Evolutionary conservation across 1,284 basidiomycete genomes (phyloP).

Genomic region (Xerocomus nothofagi): DNA sequence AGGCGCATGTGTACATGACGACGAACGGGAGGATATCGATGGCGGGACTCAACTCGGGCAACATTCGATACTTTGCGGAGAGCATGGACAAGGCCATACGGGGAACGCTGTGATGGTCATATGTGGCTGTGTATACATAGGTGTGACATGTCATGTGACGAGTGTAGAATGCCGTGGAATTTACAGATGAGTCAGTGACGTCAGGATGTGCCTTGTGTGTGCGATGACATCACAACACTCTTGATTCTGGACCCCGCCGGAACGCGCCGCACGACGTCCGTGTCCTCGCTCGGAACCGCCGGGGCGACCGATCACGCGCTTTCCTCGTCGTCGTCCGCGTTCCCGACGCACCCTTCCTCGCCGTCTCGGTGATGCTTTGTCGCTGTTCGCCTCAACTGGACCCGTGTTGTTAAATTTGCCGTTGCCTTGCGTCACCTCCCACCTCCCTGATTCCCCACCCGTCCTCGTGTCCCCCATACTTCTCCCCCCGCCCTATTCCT

Average conservation of each 20-base stretch:
- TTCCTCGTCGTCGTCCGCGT: conserved; percentile 23
- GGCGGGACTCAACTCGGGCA: conserved; percentile 61
- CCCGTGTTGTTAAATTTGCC: conserved; percentile 18
- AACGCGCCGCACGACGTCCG: conserved; percentile 28
- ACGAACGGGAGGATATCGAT: conserved; percentile 76
- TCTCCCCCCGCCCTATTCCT: conserved; percentile 29
- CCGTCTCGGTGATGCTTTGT: conserved; percentile 21
- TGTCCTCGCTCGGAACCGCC: conserved; percentile 11
- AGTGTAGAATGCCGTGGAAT: conserved; percentile 2
- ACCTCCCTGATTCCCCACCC: conserved; percentile 21
- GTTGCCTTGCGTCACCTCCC: conserved; percentile 29
- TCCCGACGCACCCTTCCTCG: conserved; percentile 15
- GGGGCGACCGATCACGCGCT: conserved; percentile 26
- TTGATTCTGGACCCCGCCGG: conserved; percentile 32
- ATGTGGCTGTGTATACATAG: conserved; percentile 15
- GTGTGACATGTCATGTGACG: conserved; percentile 5
- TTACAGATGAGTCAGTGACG: conserved; percentile 23
- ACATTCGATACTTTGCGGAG: conserved; percentile 77
- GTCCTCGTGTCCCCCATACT: conserved; percentile 32
- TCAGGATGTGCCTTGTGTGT: conserved; percentile 22
- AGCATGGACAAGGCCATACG: conserved; percentile 73
- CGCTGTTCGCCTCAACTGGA: conserved; percentile 13
- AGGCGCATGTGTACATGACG: conserved; percentile 88
- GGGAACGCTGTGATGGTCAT: conserved; percentile 41
- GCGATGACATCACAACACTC: conserved; percentile 27